These are phyloP conservation scores for Aureobasidium sp. DNA, from an alignment of 2,329 filamentous ascomycete species.

Conservation along the genomic window DNA sequence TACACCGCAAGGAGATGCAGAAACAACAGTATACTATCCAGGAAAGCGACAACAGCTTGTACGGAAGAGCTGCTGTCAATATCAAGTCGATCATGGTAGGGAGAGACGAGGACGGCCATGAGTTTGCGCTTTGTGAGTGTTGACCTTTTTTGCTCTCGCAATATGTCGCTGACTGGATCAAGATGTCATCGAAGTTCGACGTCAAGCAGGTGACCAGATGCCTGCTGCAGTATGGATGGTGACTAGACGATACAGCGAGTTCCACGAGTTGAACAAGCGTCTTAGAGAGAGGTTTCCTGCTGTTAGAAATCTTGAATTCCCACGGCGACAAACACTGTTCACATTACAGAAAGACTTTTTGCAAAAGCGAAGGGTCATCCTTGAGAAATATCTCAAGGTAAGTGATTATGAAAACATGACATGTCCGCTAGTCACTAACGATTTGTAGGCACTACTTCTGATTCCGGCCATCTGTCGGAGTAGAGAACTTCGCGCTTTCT, in stretches of 20 bases:
- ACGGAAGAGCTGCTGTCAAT: conserved; percentile 79
- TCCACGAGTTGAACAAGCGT: conserved; percentile 88
- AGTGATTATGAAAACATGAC: neutral
- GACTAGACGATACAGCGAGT: conserved; percentile 91
- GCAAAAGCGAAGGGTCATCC: conserved; percentile 72
- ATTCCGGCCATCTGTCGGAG: conserved; percentile 92
- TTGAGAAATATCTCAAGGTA: conserved; percentile 70
- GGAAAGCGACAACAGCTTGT: conserved; percentile 95
- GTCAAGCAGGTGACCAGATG: conserved; percentile 91
- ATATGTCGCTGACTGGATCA: conserved; percentile 20
- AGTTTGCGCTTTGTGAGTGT: conserved; percentile 72
- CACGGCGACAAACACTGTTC: conserved; percentile 84
- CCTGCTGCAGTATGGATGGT: conserved; percentile 92
- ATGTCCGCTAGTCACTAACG: neutral
- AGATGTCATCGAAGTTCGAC: conserved; percentile 82
- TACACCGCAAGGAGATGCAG: conserved; percentile 89
- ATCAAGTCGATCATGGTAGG: conserved; percentile 93
- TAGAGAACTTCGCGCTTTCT: conserved; percentile 81
- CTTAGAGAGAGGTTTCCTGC: conserved; percentile 78
- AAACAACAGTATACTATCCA: conserved; percentile 95
- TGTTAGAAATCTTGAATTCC: conserved; percentile 85
- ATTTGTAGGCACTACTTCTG: conserved; percentile 52
- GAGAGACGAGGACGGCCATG: conserved; percentile 82
- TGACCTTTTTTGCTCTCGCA: neutral
- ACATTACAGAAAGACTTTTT: conserved; percentile 95